phyloP scores from a whole-genome alignment of 1,284 basidiomycete species.

The Cutaneotrichosporon sp. region DNA sequence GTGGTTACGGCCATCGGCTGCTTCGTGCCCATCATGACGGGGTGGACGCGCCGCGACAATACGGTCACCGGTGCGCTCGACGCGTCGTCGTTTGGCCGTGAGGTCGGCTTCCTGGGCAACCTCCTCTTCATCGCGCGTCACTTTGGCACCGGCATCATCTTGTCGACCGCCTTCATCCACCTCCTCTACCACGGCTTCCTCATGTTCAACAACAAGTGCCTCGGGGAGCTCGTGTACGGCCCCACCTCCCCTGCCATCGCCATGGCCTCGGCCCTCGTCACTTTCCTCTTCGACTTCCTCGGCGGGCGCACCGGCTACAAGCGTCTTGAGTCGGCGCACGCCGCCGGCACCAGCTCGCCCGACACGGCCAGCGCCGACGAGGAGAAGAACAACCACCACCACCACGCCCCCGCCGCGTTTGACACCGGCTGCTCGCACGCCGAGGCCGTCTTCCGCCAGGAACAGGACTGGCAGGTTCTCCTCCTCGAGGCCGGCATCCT shows the following conservation, averaged over 20 bases:
- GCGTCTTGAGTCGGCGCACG: neutral
- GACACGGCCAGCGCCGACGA: neutral
- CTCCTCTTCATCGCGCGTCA: constrained; percentile 52
- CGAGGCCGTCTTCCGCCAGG: constrained; percentile 17
- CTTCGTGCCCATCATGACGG: constrained; percentile 45
- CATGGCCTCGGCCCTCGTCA: constrained; percentile 42
- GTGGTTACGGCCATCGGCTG: constrained; percentile 51
- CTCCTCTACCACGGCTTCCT: constrained; percentile 55
- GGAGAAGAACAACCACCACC: neutral
- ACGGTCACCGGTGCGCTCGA: constrained; percentile 7
- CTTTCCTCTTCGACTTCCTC: constrained; percentile 51
- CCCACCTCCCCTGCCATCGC: constrained; percentile 54
- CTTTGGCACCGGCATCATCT: constrained; percentile 39
- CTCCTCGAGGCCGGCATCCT: constrained; percentile 56
- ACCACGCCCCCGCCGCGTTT: neutral
- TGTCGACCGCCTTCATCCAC: constrained; percentile 35
- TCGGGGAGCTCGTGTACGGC: constrained; percentile 55
- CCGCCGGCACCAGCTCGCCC: neutral
- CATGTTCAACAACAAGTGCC: constrained; percentile 53
- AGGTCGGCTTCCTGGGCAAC: constrained; percentile 28
- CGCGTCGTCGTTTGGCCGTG: constrained; percentile 12
- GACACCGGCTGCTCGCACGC: constrained; percentile 14
- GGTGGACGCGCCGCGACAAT: constrained; percentile 8
- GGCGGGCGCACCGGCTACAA: constrained; percentile 9
- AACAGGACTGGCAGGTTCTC: constrained; percentile 24